Percentiles rank a stretch among this genome's conserved stretches.
phyloP scores from a whole-genome alignment of 2,329 filamentous ascomycete genomes.

The Ceratocystis alfenasii region DNA sequence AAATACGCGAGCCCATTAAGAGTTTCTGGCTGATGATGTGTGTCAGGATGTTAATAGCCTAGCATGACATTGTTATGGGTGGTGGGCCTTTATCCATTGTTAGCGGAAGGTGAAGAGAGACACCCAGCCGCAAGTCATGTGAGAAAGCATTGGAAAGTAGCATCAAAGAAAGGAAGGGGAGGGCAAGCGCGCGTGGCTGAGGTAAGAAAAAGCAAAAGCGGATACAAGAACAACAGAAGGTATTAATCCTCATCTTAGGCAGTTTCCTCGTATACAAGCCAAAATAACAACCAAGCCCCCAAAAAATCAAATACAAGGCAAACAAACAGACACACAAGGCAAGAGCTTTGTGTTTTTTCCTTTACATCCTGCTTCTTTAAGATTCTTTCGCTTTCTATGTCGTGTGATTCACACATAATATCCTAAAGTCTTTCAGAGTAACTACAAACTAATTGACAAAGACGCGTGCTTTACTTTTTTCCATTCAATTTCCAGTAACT shows the following conservation, averaged over 20 bases:
- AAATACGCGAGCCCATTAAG: slow-evolving; percentile 8
- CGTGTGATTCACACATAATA: background rate
- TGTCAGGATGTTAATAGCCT: background rate
- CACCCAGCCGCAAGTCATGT: background rate
- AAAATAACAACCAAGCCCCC: background rate
- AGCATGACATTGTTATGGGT: background rate
- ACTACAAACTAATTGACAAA: background rate
- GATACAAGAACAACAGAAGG: background rate
- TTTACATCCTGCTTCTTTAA: background rate
- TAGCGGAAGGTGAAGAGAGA: background rate
- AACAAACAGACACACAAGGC: background rate
- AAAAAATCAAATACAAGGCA: background rate
- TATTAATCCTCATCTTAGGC: background rate
- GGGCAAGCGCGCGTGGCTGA: background rate
- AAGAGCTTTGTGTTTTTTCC: background rate
- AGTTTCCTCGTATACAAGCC: background rate
- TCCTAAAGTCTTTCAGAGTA: background rate
- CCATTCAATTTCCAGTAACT: background rate
- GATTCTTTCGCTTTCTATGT: background rate
- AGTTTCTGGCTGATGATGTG: background rate
- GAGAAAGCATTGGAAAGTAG: background rate
- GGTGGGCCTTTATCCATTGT: background rate
- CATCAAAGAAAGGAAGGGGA: background rate
- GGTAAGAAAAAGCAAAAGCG: background rate
- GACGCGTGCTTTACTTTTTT: background rate